These are phyloP conservation scores for Nosema granulosis DNA, from an alignment of 371 early-diverging fungal genomes.

Conservation along the genomic window DNA sequence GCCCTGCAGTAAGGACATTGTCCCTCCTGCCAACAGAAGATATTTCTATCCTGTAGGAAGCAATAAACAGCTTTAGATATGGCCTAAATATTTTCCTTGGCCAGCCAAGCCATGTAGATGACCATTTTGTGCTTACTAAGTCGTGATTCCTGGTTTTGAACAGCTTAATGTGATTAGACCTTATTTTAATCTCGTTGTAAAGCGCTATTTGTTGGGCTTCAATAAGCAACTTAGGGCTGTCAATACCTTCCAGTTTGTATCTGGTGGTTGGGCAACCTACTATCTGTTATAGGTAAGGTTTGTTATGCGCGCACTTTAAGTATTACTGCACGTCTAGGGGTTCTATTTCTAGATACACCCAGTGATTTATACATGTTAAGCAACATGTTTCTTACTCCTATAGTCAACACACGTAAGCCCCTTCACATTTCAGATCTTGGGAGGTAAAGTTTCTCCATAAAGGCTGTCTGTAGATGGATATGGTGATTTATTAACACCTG, in stretches of 20 bases:
- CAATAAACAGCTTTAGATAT: background rate
- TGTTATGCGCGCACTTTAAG: background rate
- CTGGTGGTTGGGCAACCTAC: background rate
- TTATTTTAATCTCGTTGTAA: background rate
- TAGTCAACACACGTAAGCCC: background rate
- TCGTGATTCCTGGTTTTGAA: background rate
- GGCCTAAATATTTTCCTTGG: background rate
- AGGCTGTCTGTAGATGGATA: background rate
- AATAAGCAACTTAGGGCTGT: background rate
- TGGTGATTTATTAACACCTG: background rate
- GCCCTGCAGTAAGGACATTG: background rate
- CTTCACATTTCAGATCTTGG: background rate
- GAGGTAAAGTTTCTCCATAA: background rate
- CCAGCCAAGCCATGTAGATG: background rate
- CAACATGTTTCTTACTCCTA: background rate
- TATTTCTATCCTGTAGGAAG: background rate
- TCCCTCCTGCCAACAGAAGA: background rate
- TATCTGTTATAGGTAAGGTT: background rate
- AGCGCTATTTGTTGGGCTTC: background rate
- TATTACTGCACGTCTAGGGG: background rate
- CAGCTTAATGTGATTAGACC: background rate
- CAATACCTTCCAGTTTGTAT: background rate
- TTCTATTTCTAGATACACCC: background rate
- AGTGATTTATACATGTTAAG: background rate
- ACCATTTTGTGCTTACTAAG: background rate